Evolutionary conservation across 352 stramenopile species (phyloP).

Genomic region (Phytophthora sojae): DNA sequence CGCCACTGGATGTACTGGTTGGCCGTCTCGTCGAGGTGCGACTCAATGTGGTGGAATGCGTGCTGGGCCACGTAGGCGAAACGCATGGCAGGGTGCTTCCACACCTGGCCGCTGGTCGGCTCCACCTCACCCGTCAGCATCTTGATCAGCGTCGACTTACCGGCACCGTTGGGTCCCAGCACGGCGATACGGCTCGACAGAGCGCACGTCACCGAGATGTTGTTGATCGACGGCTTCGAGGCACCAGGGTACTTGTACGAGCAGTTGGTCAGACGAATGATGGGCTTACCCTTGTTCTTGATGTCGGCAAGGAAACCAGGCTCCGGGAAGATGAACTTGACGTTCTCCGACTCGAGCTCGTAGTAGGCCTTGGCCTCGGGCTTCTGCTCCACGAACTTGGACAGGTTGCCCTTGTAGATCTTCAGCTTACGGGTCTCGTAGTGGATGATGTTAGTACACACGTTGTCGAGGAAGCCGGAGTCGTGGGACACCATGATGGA

Average conservation of each 20-base stretch:
- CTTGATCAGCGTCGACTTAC: slow-evolving; percentile 98
- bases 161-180: slow-evolving; percentile 92
- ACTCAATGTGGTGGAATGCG: slow-evolving; percentile 98
- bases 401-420: slow-evolving; percentile 91
- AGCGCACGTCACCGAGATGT: slow-evolving; percentile 82
- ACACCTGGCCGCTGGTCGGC: slow-evolving; percentile 73
- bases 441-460: slow-evolving; percentile 98
- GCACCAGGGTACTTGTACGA: slow-evolving; percentile 86
- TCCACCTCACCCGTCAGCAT: slow-evolving; percentile 90
- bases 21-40: slow-evolving; percentile 96
- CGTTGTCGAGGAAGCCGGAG: slow-evolving; percentile 97
- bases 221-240: slow-evolving; percentile 85
- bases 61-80: slow-evolving; percentile 98
- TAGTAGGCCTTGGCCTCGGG: slow-evolving; percentile 92
- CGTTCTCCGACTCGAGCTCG: slow-evolving; percentile 83
- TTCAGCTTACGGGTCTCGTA: slow-evolving; percentile 95
- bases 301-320: slow-evolving; percentile 90
- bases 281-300: slow-evolving; percentile 92
- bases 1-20: slow-evolving; percentile 98
- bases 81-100: slow-evolving; percentile 90
- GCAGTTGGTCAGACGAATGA: slow-evolving; percentile 90
- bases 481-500: slow-evolving; percentile 97
- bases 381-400: slow-evolving; percentile 86
- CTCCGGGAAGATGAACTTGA: slow-evolving; percentile 90
- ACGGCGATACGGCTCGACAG: slow-evolving; percentile 84